Evolutionary conservation across 2,329 filamentous ascomycete genomes (phyloP).

Genomic region (Trichoderma semiorbis): DNA sequence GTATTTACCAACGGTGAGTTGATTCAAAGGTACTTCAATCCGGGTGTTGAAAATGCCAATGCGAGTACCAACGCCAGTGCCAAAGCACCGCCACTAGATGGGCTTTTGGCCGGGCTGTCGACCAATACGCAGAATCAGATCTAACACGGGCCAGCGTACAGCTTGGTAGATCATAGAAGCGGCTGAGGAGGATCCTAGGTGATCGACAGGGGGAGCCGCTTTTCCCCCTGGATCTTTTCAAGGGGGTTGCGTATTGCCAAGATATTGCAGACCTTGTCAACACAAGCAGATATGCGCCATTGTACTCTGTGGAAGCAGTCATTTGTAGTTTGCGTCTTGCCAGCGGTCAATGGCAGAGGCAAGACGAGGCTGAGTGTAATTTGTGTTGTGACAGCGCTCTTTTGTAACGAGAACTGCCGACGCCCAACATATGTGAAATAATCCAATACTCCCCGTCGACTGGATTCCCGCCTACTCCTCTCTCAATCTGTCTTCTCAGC

Average conservation of each 20-base stretch:
- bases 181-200: background rate
- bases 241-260: background rate
- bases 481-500: background rate
- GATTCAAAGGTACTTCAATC: background rate
- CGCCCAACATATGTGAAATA: background rate
- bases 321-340: background rate
- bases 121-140: background rate
- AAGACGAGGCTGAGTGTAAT: background rate
- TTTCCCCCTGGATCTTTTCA: background rate
- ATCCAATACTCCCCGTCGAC: background rate
- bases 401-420: background rate
- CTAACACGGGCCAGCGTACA: background rate
- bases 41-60: background rate
- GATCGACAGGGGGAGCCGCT: constrained; percentile 16
- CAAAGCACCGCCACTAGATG: background rate
- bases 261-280: background rate
- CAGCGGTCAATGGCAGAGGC: background rate
- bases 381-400: background rate
- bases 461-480: background rate
- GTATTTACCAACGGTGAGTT: background rate
- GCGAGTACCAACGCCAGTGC: background rate
- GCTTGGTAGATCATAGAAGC: background rate
- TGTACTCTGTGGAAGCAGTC: background rate
- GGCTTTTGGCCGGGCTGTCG: background rate
- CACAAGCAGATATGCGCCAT: background rate